A percentile compares a stretch with the other conserved stretches of the same genome.
phyloP scores from a whole-genome alignment of 106 monocot genomes.

The Acorus gramineus region DNA sequence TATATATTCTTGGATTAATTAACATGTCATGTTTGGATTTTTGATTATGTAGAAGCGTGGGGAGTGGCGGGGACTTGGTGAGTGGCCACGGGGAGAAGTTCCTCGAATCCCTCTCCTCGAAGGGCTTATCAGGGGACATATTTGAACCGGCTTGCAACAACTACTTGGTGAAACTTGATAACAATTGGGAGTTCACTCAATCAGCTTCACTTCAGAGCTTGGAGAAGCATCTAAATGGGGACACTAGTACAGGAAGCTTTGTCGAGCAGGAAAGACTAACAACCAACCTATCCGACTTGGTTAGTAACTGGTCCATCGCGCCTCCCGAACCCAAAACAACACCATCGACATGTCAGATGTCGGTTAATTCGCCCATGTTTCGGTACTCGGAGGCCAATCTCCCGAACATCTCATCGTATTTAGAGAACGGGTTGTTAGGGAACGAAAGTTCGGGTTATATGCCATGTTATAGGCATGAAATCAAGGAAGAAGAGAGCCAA shows the following conservation, averaged over 20 bases:
- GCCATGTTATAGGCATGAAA: slow-evolving; percentile 1
- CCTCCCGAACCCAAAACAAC: slow-evolving; percentile 32
- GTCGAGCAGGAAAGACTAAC: slow-evolving; percentile 13
- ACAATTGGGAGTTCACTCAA: slow-evolving; percentile 23
- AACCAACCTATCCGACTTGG: slow-evolving; percentile 49
- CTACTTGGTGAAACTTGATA: slow-evolving; percentile 62
- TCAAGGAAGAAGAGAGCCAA: slow-evolving; percentile 10
- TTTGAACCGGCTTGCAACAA: slow-evolving; percentile 52
- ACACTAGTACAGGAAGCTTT: slow-evolving; percentile 6
- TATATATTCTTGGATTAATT: no score
- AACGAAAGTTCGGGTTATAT: not conserved
- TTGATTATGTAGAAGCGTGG: slow-evolving; percentile 12
- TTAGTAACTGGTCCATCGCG: slow-evolving; percentile 81
- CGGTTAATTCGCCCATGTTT: slow-evolving; percentile 3
- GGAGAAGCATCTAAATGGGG: slow-evolving; percentile 10
- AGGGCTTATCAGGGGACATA: slow-evolving; percentile 36
- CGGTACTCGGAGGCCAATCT: slow-evolving; percentile 1
- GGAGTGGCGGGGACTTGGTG: slow-evolving; percentile 25
- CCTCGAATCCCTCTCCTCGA: slow-evolving; percentile 46
- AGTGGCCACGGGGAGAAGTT: slow-evolving; percentile 43
- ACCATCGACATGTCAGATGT: slow-evolving; percentile 5
- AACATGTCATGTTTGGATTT: not conserved
- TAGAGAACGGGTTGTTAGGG: slow-evolving; percentile 1
- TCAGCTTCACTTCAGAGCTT: slow-evolving; percentile 12
- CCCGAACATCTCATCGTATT: slow-evolving; percentile 14